Base-by-base conservation (phyloP, 1,284 basidiomycete genomes). In the Cryptococcus hybrid region DNA sequence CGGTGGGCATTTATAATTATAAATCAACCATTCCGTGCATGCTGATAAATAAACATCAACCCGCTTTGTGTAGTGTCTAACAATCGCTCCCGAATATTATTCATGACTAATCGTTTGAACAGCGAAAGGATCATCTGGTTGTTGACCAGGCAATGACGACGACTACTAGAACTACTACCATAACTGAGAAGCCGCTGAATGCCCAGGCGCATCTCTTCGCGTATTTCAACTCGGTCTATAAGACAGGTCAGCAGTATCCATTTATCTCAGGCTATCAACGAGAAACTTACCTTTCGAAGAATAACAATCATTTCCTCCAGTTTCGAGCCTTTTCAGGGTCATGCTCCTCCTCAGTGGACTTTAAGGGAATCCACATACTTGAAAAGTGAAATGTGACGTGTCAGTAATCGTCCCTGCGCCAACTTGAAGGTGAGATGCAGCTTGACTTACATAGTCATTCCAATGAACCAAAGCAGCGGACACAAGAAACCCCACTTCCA, bases 401-500 rank as follows among this genome's bases (percentile, higher is more conserved):
- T 24, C 38, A 30, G 37, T 7, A 11, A 30, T 36, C 13, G 50
- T 15, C 13, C 15, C 24, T 24, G 24, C 24, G 24, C 24, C 24
- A 24, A 24, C 24, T 24, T 24, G 24, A 30, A 48, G 3, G 39
- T 15, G n/a, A 54, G 11, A 7, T 12, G 9, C 5, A 43, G 24
- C 24, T 24, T 24, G 38, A 70, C 62, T 64, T 62, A 72, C 68
- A 78, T 71, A 46, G 63, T 64, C 55, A 67, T 64, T 2, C 74
- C 76, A 7, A 75, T 51, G 7, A 69, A 49, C 76, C 76, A 78
- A 5, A 78, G 60, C 1, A 70, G 44, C 2, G 73, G 73, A 52
- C 62, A 72, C 9, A 73, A 30, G 56, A 67, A 75, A 1, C 76
- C 76, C 69, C 71, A 75, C 40, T 47, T 54, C 70, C 74, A 78